phyloP scores from a whole-genome alignment of 2,329 filamentous ascomycete genomes.

The Beauveria brongniartii region DNA sequence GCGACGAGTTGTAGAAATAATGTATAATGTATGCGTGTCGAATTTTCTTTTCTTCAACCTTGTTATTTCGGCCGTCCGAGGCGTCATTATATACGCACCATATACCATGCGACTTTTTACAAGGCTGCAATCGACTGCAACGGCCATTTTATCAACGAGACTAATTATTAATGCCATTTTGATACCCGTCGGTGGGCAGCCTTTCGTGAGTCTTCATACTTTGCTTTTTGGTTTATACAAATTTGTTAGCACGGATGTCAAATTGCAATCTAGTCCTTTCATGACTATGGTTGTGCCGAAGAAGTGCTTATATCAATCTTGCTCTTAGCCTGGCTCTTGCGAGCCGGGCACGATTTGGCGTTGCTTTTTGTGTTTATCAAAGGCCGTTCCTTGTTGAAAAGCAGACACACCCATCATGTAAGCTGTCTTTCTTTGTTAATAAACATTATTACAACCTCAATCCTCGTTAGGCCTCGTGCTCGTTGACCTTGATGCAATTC shows the following conservation, averaged over 20 bases:
- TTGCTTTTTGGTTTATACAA: background rate
- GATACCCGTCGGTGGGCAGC: background rate
- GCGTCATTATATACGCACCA: background rate
- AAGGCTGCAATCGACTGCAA: background rate
- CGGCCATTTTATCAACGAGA: background rate
- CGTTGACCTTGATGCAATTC: background rate
- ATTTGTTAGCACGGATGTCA: constrained; percentile 85
- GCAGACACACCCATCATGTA: background rate
- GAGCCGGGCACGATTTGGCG: background rate
- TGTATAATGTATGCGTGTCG: background rate
- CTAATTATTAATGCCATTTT: constrained; percentile 10
- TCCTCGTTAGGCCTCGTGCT: too few relatives aligned
- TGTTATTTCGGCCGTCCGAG: background rate
- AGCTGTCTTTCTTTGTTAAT: background rate
- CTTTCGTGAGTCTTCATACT: background rate
- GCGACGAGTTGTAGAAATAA: constrained; percentile 28
- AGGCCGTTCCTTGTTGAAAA: background rate
- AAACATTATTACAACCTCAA: too few relatives aligned
- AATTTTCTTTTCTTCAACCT: constrained; percentile 3
- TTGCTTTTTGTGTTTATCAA: constrained; percentile 20
- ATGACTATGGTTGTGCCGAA: constrained; percentile 97
- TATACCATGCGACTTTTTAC: background rate
- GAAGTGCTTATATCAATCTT: constrained; percentile 82
- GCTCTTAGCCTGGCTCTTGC: constrained; percentile 9
- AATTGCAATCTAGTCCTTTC: constrained; percentile 85